Percentiles rank a stretch among this genome's conserved stretches.
phyloP scores from a whole-genome alignment of 345 rosid species.

The Anacardium occidentale region DNA sequence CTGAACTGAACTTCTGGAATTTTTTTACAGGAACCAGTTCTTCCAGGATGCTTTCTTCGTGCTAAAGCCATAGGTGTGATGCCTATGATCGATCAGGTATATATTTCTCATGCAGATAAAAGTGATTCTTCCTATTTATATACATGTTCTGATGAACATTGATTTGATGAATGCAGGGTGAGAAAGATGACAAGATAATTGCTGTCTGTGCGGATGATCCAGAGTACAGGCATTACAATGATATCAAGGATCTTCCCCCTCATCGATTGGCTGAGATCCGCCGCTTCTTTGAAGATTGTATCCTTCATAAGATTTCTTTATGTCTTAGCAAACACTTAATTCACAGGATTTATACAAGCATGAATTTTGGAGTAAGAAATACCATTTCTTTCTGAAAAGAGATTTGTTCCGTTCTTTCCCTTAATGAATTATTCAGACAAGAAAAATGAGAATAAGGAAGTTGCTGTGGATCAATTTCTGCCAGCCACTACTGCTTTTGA shows the following conservation, averaged over 20 bases:
- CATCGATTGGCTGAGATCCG: conserved; percentile 99
- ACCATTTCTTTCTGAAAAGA: not conserved
- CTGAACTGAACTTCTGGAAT: not conserved
- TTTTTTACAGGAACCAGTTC: conserved; percentile 81
- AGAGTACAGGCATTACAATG: conserved; percentile 87
- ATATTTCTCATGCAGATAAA: conserved; percentile 8
- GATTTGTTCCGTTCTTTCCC: not conserved
- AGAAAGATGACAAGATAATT: conserved; percentile 98
- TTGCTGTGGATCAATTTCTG: conserved; percentile 89
- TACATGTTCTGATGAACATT: not conserved
- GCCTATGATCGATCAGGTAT: conserved; percentile 99
- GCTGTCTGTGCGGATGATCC: conserved; percentile 99
- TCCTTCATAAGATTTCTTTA: conserved; percentile 17
- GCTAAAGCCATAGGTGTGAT: conserved; percentile 97
- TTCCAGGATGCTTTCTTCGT: conserved; percentile 95
- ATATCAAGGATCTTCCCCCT: conserved; percentile 91
- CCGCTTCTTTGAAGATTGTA: conserved; percentile 99
- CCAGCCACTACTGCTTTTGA: conserved; percentile 73
- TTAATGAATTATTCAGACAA: conserved; percentile 57
- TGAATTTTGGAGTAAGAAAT: not conserved
- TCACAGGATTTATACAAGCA: not conserved
- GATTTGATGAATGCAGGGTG: conserved; percentile 55
- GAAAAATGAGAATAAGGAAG: conserved; percentile 99
- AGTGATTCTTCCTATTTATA: conserved; percentile 10
- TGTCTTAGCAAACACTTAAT: not conserved